Evolutionary conservation across 2,329 filamentous ascomycete genomes (phyloP), one percentile per base, ranked within the genome.

Genomic region (Tolypocladium capitatum): DNA sequence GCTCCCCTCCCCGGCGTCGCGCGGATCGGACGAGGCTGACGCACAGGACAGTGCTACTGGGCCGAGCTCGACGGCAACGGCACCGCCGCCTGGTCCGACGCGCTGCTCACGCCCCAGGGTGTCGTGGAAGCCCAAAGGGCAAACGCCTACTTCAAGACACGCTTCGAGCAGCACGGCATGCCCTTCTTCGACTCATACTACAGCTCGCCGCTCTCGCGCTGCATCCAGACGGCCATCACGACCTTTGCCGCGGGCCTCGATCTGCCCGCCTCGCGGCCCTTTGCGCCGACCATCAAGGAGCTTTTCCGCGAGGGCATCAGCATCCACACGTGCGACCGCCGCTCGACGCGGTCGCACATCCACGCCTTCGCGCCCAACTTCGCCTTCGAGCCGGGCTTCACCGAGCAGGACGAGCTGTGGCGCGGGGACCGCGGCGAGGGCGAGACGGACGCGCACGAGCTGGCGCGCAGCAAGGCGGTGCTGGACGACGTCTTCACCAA

Each of bases 241-340:
- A 84, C 81, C 2, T 86, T 83, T 57, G 58, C 60, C 2, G 68
- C 64, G 11, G 38, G 38, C 24, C 67, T 86, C 2, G 55, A 66
- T 2, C 58, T 84, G 2, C 78, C 79, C 1, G 58, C 59, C 8
- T 60, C 68, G 3, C 60, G 60, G 11, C 73, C 71, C 0, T 85
- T 84, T 54, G 60, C 62, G 2, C 82, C 81, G 0, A 66, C 68
- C 1, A 65, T 86, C 51, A 85, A 84, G 62, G 83, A 86, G 55
- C 60, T 74, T 33, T 68, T 86, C 53, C 72, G 83, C 30, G 83
- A 86, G 61, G 75, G 76, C 2, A 76, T 86, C 48, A 79, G 74
- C 47, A 75, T 80, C 38, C 83, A 85, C 58, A 84, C 81, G 0
- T 87, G 83, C 59, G 80, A 86, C 62, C 71, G 75, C 30, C 71